Evolutionary conservation across 371 early-diverging fungal genomes (phyloP).

Genomic region (Saksenaea oblongispora): DNA sequence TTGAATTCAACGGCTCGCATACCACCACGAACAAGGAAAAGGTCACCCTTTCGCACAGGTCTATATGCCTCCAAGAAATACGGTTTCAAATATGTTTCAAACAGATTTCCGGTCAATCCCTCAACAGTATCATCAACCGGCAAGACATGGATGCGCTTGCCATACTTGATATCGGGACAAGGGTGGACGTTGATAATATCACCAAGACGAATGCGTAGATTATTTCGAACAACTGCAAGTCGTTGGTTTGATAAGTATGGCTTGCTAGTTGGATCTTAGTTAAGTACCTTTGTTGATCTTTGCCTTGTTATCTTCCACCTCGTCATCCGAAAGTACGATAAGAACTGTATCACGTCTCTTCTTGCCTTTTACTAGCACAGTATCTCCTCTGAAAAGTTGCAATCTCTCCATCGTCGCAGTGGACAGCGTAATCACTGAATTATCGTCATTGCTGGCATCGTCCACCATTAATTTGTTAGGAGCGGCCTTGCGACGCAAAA

Average conservation of each 20-base stretch:
- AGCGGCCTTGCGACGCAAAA: slow-evolving; percentile 91
- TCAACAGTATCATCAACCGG: slow-evolving; percentile 99
- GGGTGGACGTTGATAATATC: slow-evolving; percentile 98
- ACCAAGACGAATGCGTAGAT: slow-evolving; percentile 96
- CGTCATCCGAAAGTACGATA: slow-evolving; percentile 91
- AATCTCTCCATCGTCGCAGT: slow-evolving; percentile 93
- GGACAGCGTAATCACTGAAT: slow-evolving; percentile 90
- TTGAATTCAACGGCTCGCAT: slow-evolving; percentile 99
- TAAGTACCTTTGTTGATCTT: slow-evolving; percentile 87
- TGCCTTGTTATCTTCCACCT: slow-evolving; percentile 91
- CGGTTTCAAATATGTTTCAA: slow-evolving; percentile 96
- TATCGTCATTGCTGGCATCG: slow-evolving; percentile 96
- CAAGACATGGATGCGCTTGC: slow-evolving; percentile 93
- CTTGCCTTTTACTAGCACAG: slow-evolving; percentile 97
- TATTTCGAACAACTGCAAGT: slow-evolving; percentile 88
- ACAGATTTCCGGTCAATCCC: slow-evolving; percentile 96
- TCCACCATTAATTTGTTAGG: slow-evolving; percentile 98
- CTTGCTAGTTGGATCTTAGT: not conserved
- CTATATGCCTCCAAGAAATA: slow-evolving; percentile 97
- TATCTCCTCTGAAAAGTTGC: slow-evolving; percentile 94
- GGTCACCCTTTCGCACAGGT: slow-evolving; percentile 94
- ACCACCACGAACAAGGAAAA: slow-evolving; percentile 95
- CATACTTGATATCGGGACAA: slow-evolving; percentile 95
- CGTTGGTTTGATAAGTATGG: not conserved
- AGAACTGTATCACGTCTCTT: slow-evolving; percentile 97